Percentiles rank a stretch among this genome's conserved stretches.
phyloP scores from a whole-genome alignment of 805 yeast species.

The Phaffomyces opuntiae region DNA sequence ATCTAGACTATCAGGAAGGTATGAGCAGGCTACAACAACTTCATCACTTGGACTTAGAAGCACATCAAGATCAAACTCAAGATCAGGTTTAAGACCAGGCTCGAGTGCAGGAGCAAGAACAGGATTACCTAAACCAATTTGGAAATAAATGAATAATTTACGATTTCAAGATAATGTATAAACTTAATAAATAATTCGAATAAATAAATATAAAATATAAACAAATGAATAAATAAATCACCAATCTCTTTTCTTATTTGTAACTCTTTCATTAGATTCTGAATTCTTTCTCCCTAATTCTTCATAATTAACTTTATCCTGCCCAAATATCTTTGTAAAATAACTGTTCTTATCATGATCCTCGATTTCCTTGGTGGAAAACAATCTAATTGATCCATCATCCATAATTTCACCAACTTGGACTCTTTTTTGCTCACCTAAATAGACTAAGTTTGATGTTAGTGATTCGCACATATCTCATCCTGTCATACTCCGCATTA shows the following conservation, averaged over 20 bases:
- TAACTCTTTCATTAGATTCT: background rate
- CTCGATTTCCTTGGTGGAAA: conserved; percentile 16
- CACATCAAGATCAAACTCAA: conserved; percentile 2
- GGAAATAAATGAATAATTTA: conserved; percentile 2
- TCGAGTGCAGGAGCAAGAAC: conserved; percentile 6
- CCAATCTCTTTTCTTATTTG: too few species aligned
- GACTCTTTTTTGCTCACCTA: conserved; percentile 18
- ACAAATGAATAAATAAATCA: background rate
- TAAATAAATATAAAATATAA: background rate
- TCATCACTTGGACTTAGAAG: conserved; percentile 1
- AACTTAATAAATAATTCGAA: background rate
- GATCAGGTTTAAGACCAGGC: conserved; percentile 2
- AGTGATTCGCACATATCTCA: too few species aligned
- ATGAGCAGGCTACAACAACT: background rate
- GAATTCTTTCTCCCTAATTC: conserved; percentile 7
- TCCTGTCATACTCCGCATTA: too few species aligned
- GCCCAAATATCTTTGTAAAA: conserved; percentile 17
- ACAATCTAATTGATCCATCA: conserved; percentile 19
- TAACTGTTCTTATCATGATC: conserved; percentile 15
- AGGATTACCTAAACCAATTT: conserved; percentile 2
- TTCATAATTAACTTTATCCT: conserved; percentile 19
- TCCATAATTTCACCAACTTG: conserved; percentile 20
- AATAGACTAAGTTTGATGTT: conserved; percentile 6
- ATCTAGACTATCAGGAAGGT: conserved; percentile 2
- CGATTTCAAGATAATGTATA: background rate